Base-by-base conservation (phyloP, 768 basidiomycete species). In the Clitopilus passeckerianus region DNA sequence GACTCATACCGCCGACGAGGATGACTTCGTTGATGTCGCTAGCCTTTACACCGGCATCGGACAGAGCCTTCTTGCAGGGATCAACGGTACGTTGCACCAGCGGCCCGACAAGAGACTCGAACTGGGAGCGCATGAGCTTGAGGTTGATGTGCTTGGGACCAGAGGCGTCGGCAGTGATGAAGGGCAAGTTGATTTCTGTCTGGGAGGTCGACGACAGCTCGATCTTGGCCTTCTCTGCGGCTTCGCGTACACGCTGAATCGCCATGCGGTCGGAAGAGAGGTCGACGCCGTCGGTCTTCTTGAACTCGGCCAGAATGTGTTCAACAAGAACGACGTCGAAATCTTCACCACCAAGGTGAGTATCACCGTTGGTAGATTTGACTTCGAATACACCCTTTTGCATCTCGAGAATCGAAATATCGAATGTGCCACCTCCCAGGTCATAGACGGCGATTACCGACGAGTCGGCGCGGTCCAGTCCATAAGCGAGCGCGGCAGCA, bases 321-420 rank as follows among this genome's bases (percentile, higher is more conserved):
- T 95, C 85, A 63, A 98, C 89, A 44, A 98, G 85, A 37, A 86
- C 76, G 59, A 96, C 87, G 69, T 98, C 97, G 70, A 98, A 98
- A 75, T 98, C 97, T 76, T 99, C 97, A 71, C 83, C 83, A 65
- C 93, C 97, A 59, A 99, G 86, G 72, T 99, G 97, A 15, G 97
- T 98, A 75, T 99, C 96, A 71, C 97, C 97, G 70, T 98, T 98
- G 58, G 97, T 99, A 0, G 97, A 98, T 80, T 98, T 99, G 71
- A 99, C 97, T 75, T 98, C 97, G 74, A 98, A 99, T 9, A 99
- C 95, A 67, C 96, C 97, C 75, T 97, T 95, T 75, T 98, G 94
- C 94, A 98, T 98, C 78, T 98, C 95, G 58, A 99, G 81, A 65
- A 99, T 95, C 27, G 97, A 99, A 69, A 99, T 94, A 93, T 98